Evolutionary conservation across 768 basidiomycete species (phyloP).

Genomic region (Leccinum uliginosum): DNA sequence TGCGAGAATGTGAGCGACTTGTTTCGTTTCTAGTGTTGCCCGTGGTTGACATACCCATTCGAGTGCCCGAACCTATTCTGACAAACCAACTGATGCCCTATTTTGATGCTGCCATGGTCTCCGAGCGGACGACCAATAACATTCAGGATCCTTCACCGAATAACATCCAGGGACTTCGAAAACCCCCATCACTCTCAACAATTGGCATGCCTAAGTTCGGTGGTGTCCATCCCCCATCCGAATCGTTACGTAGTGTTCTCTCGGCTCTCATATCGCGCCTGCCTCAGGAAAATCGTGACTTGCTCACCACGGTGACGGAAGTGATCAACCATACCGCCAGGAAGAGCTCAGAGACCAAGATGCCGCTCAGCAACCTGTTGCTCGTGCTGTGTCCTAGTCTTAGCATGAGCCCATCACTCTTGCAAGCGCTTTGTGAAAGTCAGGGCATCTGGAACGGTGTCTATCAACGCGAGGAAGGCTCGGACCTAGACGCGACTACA

Average conservation of each 20-base stretch:
- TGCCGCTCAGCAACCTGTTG: constrained; percentile 87
- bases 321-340: constrained; percentile 73
- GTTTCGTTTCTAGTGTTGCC: background rate
- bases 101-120: constrained; percentile 74
- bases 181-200: constrained; percentile 77
- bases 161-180: constrained; percentile 46
- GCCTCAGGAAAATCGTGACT: constrained; percentile 76
- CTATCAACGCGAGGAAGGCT: constrained; percentile 4
- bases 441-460: constrained; percentile 57
- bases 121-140: constrained; percentile 40
- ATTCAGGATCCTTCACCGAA: constrained; percentile 33
- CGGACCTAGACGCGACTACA: constrained; percentile 1
- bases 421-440: constrained; percentile 71
- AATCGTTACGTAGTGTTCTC: constrained; percentile 52
- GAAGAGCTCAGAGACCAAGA: constrained; percentile 72
- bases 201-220: constrained; percentile 68
- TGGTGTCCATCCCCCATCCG: constrained; percentile 58
- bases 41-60: constrained; percentile 7
- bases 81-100: constrained; percentile 65
- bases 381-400: constrained; percentile 86
- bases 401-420: constrained; percentile 68
- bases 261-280: constrained; percentile 61
- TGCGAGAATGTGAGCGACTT: constrained; percentile 77
- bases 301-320: constrained; percentile 78
- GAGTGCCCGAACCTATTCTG: constrained; percentile 85